These are phyloP conservation scores for Clarireedia homoeocarpa DNA, from an alignment of 2,329 filamentous ascomycete species.

Conservation along the genomic window DNA sequence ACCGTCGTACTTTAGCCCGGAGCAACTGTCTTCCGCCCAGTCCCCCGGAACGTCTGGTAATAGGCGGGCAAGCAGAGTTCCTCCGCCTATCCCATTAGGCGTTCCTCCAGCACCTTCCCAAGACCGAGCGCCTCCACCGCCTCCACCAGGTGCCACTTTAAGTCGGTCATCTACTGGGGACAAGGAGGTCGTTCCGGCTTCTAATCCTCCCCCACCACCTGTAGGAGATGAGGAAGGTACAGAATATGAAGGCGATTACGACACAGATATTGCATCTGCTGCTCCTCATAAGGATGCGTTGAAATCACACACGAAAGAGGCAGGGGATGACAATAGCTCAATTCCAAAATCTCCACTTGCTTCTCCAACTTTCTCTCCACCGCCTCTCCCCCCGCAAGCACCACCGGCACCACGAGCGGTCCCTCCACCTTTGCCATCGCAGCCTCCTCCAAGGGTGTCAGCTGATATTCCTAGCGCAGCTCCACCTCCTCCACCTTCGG, in stretches of 20 bases:
- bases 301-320: slow-evolving; percentile 70
- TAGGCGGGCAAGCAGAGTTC: slow-evolving; percentile 49
- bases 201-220: slow-evolving; percentile 38
- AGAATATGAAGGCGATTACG: slow-evolving; percentile 96
- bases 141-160: slow-evolving; percentile 47
- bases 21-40: slow-evolving; percentile 20
- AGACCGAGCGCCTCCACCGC: slow-evolving; percentile 58
- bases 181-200: slow-evolving; percentile 37
- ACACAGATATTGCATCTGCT: slow-evolving; percentile 92
- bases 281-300: slow-evolving; percentile 91
- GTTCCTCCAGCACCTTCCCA: slow-evolving; percentile 40
- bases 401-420: slow-evolving; percentile 49
- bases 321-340: slow-evolving; percentile 64
- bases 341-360: slow-evolving; percentile 40
- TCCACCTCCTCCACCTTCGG: slow-evolving; percentile 40
- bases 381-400: slow-evolving; percentile 43
- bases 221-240: slow-evolving; percentile 74
- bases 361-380: slow-evolving; percentile 37
- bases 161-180: slow-evolving; percentile 55
- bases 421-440: slow-evolving; percentile 58
- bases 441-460: slow-evolving; percentile 49
- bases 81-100: slow-evolving; percentile 55
- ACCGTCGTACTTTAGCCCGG: slow-evolving; percentile 31
- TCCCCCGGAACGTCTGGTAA: slow-evolving; percentile 37
- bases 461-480: slow-evolving; percentile 62